phyloP scores from a whole-genome alignment of 2,329 filamentous ascomycete species.

The Pseudocercospora fijiensis region DNA sequence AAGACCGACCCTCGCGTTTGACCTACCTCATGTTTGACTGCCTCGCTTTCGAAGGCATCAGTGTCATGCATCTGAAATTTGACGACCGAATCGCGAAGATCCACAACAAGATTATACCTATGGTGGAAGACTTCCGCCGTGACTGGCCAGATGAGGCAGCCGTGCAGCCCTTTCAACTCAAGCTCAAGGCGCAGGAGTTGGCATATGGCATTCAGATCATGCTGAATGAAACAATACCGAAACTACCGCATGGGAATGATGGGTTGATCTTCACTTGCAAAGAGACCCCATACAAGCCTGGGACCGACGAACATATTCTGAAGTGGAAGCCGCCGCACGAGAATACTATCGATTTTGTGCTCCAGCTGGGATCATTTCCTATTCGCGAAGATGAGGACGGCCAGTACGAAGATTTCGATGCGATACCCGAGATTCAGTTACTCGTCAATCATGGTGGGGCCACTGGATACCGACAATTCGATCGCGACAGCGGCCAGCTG shows the following conservation, averaged over 20 bases:
- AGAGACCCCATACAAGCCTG: constrained; percentile 78
- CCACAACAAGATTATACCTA: constrained; percentile 44
- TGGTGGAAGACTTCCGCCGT: constrained; percentile 46
- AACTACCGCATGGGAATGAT: constrained; percentile 88
- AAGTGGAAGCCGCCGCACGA: constrained; percentile 98
- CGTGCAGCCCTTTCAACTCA: constrained; percentile 74
- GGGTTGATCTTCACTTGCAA: constrained; percentile 97
- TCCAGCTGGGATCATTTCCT: constrained; percentile 72
- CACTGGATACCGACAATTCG: constrained; percentile 59
- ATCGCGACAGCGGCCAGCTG: constrained; percentile 52
- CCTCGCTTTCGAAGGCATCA: constrained; percentile 73
- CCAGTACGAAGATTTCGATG: constrained; percentile 71
- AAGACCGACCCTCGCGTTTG: constrained; percentile 67
- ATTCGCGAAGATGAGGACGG: constrained; percentile 68
- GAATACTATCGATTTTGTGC: constrained; percentile 90
- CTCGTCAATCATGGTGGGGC: constrained; percentile 64
- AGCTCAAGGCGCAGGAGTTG: constrained; percentile 86
- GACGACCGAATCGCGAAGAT: constrained; percentile 90
- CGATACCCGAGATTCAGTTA: constrained; percentile 70
- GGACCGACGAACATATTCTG: constrained; percentile 88
- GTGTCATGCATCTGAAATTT: constrained; percentile 73
- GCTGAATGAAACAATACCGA: constrained; percentile 82
- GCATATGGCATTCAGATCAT: constrained; percentile 88
- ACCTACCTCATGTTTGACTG: constrained; percentile 94
- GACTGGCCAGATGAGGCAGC: constrained; percentile 67